Base-by-base conservation (phyloP, 495 filamentous ascomycete genomes). In the Trichoderma erinaceum region DNA sequence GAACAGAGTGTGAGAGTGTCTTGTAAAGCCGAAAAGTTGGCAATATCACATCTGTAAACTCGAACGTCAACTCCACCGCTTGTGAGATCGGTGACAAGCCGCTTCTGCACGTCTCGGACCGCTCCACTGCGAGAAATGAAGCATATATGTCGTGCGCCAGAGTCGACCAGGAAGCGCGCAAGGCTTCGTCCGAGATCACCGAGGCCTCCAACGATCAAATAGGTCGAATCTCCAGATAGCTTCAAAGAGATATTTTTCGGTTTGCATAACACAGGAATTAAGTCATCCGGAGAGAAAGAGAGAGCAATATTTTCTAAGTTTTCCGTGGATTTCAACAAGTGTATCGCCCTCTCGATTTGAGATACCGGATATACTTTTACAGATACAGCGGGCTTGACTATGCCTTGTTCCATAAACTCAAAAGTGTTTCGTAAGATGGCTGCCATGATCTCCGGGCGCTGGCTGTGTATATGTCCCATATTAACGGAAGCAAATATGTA, bases 211-310 rank as follows among this genome's bases (percentile, higher is more conserved):
- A 44, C 41, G 41, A 44, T 11, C 41, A 44, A 12, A 44, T 44
- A 44, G 41, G 11, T 12, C 15, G 41, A 11, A 2, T 44, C 41
- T 1, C 41, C 15, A 44, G 29, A 29, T 29, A 29, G 29, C 29
- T 16, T 44, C 41, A 44, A 44, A 44, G 10, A 11, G 1, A 44
- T 44, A 2, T 7, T 16, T 12, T 12, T 44, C 11, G 41, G 41
- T 16, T 44, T 11, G 41, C 41, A 16, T 16, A 44, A 16, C 15
- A 44, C 41, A 44, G 41, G 41, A 12, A 44, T 16, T 12, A 44
- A 6, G 41, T 44, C 41, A 23, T 81, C 82, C 4, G 29, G 29
- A 29, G 29, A 29, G 29, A 29, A 29, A 29, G 29, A 29, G 29
- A 29, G 29, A 29, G 29, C 29, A 29, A 29, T 29, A 29, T 29